Evolutionary conservation across 1,284 basidiomycete genomes (phyloP), one percentile per base, ranked within the genome.

Genomic region (Apiotrichum montevideense): DNA sequence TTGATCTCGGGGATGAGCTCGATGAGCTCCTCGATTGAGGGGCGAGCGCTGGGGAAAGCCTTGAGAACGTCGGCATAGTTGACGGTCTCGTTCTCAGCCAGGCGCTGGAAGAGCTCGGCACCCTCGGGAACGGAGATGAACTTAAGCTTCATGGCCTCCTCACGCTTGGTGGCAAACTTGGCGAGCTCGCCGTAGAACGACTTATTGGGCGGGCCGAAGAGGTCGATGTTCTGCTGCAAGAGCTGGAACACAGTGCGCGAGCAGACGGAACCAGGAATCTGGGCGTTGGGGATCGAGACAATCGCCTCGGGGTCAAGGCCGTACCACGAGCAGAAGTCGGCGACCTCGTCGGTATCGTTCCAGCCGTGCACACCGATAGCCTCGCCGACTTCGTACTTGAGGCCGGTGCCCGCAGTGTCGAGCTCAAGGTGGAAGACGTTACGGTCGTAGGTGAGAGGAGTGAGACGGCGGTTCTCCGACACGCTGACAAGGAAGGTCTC

Each of bases 401-500:
- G 83, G 8, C 91, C 93, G 14, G 96, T 98, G 45, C 90, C 90
- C 50, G 83, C 79, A 9, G 91, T 93, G 75, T 93, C 86, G 74
- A 98, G 92, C 80, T 98, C 95, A 73, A 98, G 84, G 79, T 98
- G 95, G 83, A 98, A 98, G 57, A 98, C 92, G 77, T 98, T 98
- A 64, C 96, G 89, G 78, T 98, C 90, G 78, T 98, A 98, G 64
- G 95, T 90, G 65, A 84, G 76, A 40, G 96, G 96, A 0, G 95
- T 98, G 54, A 98, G 84, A 37, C 95, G 89, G 52, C 87, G 85
- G 80, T 98, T 98, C 76, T 97, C 94, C 6, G 87, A 85, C 71
- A 94, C 94, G 15, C 87, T 93, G 60, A 98, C 86, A 61, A 98
- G 85, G 83, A 84, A 98, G 37, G 92, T 98, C 71, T 88, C 86